Conservation (phyloP, 257 asterid genomes). For the Voacanga thouarsii region DNA sequence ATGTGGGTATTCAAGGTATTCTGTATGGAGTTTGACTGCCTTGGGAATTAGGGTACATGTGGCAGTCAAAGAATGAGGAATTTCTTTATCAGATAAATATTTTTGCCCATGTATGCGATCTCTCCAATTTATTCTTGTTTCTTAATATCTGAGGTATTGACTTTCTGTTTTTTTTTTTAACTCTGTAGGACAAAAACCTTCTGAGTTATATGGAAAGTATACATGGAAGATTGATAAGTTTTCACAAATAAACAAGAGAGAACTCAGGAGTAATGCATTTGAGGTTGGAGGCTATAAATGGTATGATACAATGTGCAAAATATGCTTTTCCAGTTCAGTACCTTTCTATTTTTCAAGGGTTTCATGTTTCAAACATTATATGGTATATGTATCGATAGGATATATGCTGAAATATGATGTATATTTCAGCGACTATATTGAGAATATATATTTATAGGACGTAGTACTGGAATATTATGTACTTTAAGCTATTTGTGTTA, state of each 20-base stretch:
- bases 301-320: slow-evolving; percentile 25
- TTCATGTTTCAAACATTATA: not conserved
- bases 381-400: not conserved
- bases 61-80: not conserved
- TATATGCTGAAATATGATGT: not conserved
- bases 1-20: not conserved
- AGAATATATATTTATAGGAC: not conserved
- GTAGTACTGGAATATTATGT: not conserved
- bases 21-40: not conserved
- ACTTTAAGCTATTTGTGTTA: not conserved
- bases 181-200: slow-evolving; percentile 39
- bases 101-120: not conserved
- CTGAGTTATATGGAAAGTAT: slow-evolving; percentile 40
- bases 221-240: slow-evolving; percentile 56
- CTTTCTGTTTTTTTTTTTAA: slow-evolving; percentile 4
- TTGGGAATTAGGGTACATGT: not conserved
- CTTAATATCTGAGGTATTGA: not conserved
- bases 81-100: not conserved
- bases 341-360: not conserved
- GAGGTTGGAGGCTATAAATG: slow-evolving; percentile 53
- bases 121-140: slow-evolving; percentile 5
- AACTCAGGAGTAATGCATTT: slow-evolving; percentile 46
- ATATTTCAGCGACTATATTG: not conserved
- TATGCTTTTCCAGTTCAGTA: not conserved
- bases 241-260: slow-evolving; percentile 52